Conservation (phyloP, 2,329 filamentous ascomycete species). For the Penicillium sp. region DNA sequence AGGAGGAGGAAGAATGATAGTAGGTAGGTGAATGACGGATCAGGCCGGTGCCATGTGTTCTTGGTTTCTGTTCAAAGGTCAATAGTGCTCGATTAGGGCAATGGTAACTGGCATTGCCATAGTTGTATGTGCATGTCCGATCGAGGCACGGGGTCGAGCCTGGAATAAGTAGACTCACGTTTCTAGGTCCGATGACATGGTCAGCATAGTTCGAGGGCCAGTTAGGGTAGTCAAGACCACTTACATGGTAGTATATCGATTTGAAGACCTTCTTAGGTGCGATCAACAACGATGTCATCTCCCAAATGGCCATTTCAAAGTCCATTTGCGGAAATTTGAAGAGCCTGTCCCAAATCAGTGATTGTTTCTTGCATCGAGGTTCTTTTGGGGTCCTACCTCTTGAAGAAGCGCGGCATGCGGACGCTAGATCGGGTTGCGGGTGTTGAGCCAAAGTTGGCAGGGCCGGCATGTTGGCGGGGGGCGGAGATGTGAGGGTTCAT, state of each 20-base stretch:
- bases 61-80: constrained; percentile 55
- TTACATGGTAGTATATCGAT: constrained; percentile 67
- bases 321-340: constrained; percentile 74
- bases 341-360: constrained; percentile 41
- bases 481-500: constrained; percentile 62
- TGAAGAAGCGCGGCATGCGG: constrained; percentile 66
- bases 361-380: neutral
- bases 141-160: neutral
- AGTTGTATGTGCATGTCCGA: neutral
- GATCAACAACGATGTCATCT: constrained; percentile 66
- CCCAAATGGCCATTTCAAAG: constrained; percentile 71
- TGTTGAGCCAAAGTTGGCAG: constrained; percentile 53
- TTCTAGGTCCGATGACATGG: constrained; percentile 30
- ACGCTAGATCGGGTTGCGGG: constrained; percentile 52
- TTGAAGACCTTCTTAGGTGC: constrained; percentile 69
- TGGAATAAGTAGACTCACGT: constrained; percentile 31
- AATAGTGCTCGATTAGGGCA: constrained; percentile 1
- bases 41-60: constrained; percentile 67
- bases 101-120: neutral
- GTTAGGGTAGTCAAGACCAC: constrained; percentile 20
- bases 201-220: constrained; percentile 10
- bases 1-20: constrained; percentile 63
- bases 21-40: constrained; percentile 68
- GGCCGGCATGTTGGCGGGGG: constrained; percentile 56
- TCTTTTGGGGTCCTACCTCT: constrained; percentile 44